Evolutionary conservation across 73 alveolate genomes (phyloP).

Genomic region (Symbiodinium natans): DNA sequence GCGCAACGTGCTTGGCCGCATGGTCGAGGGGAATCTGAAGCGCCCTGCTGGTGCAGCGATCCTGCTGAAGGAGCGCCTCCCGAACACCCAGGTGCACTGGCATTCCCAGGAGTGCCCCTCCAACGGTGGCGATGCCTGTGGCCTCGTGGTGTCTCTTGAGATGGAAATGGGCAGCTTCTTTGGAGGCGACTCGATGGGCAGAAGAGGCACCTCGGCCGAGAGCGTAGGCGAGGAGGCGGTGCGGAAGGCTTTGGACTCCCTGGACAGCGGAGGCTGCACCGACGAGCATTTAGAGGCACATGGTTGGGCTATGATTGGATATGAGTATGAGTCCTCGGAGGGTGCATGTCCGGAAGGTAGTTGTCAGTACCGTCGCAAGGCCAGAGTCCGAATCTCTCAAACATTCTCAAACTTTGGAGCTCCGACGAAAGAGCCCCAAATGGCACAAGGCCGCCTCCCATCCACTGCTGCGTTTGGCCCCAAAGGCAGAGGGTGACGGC

Average conservation of each 20-base stretch:
- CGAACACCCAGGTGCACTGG: background rate
- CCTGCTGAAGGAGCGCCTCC: constrained; percentile 28
- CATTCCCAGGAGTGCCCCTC: constrained; percentile 53
- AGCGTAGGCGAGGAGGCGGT: constrained; percentile 84
- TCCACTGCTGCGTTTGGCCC: too few relatives aligned
- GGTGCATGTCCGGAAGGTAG: background rate
- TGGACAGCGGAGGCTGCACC: constrained; percentile 14
- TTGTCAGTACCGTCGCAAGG: too few relatives aligned
- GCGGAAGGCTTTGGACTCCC: background rate
- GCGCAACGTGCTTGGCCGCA: constrained; percentile 19
- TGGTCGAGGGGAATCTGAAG: constrained; percentile 66
- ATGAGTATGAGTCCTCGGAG: background rate
- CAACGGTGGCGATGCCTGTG: constrained; percentile 50
- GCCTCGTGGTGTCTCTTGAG: constrained; percentile 22
- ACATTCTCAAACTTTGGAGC: too few relatives aligned
- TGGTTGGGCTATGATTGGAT: too few relatives aligned
- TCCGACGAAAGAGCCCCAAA: too few relatives aligned
- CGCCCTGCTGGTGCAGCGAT: constrained; percentile 45
- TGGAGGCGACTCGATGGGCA: constrained; percentile 83
- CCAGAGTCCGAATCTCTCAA: too few relatives aligned
- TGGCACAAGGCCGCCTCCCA: too few relatives aligned
- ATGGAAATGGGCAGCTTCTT: constrained; percentile 7
- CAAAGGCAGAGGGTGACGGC: too few relatives aligned
- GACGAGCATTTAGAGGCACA: constrained; percentile 62
- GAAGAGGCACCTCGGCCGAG: constrained; percentile 42